Conservation (phyloP, 768 basidiomycete genomes). For the Mycena pura region DNA sequence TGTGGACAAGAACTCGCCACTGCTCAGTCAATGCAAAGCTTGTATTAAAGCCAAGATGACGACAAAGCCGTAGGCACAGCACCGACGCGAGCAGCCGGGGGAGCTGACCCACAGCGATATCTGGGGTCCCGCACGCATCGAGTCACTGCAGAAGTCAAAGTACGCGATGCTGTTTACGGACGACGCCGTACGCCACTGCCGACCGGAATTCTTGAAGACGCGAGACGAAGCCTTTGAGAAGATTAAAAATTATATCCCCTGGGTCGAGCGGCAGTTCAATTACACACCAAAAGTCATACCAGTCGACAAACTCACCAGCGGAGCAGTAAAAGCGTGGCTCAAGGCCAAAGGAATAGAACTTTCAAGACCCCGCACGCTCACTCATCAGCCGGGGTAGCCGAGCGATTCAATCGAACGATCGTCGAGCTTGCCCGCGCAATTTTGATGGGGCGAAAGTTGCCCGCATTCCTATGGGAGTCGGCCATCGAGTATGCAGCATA, state of each 20-base stretch:
- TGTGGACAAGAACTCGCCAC: not conserved
- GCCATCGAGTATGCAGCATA: slow-evolving; percentile 29
- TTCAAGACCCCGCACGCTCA: slow-evolving; percentile 42
- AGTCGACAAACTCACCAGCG: slow-evolving; percentile 37
- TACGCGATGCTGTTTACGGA: slow-evolving; percentile 1
- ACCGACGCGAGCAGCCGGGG: no score
- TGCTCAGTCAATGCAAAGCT: slow-evolving; percentile 4
- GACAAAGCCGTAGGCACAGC: no score
- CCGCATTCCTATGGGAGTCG: slow-evolving; percentile 30
- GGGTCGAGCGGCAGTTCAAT: not conserved
- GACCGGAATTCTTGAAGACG: no score
- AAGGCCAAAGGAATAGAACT: slow-evolving; percentile 31
- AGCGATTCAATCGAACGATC: slow-evolving; percentile 41
- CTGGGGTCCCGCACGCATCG: not conserved
- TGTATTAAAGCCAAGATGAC: no score
- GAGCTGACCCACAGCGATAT: no score
- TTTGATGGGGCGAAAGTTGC: slow-evolving; percentile 27
- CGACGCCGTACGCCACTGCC: no score
- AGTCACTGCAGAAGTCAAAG: not conserved
- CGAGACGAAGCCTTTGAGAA: no score
- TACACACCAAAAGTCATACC: slow-evolving; percentile 12
- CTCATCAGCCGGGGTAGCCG: slow-evolving; percentile 47
- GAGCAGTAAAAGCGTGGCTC: no score
- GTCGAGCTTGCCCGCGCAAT: no score
- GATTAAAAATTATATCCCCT: not conserved